These are phyloP conservation scores for Polytrichum formosum DNA, from an alignment of 225 moss, liverwort and hornwort genomes.

Conservation along the genomic window DNA sequence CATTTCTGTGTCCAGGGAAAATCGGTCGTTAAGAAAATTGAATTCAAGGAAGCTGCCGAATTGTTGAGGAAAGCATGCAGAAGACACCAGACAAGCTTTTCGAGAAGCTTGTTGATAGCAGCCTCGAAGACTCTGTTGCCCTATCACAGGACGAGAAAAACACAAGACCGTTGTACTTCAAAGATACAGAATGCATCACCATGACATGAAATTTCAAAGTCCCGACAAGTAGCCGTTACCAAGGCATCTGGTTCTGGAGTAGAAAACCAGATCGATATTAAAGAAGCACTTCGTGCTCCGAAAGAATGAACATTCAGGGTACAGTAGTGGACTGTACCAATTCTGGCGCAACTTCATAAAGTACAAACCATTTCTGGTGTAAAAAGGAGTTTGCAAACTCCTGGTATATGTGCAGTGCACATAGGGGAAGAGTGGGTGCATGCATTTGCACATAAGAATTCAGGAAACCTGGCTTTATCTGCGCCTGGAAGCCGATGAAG, in stretches of 20 bases:
- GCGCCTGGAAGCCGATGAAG: not conserved
- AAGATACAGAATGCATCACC: too few species aligned
- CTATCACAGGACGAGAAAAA: too few species aligned
- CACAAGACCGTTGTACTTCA: too few species aligned
- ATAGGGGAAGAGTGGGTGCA: not conserved
- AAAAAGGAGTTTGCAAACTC: not conserved
- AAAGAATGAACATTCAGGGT: not conserved
- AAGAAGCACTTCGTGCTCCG: not conserved
- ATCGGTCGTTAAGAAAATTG: not conserved
- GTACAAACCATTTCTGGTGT: constrained; percentile 7
- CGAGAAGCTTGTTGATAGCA: too few species aligned
- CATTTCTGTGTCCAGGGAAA: not conserved
- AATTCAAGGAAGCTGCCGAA: not conserved
- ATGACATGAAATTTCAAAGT: too few species aligned
- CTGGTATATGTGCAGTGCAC: not conserved
- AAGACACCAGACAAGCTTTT: too few species aligned
- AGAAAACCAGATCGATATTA: not conserved
- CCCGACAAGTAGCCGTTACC: too few species aligned
- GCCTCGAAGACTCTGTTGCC: too few species aligned
- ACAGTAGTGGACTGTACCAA: constrained; percentile 2
- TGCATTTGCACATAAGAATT: not conserved
- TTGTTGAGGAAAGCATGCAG: not conserved
- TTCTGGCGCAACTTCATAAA: not conserved
- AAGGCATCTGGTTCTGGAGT: too few species aligned
- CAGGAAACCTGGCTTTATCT: too few species aligned